Percentiles rank a stretch among this genome's conserved stretches.
phyloP scores from a whole-genome alignment of 176 grass and related monocot species.

The Dendrocalamus sinicus region DNA sequence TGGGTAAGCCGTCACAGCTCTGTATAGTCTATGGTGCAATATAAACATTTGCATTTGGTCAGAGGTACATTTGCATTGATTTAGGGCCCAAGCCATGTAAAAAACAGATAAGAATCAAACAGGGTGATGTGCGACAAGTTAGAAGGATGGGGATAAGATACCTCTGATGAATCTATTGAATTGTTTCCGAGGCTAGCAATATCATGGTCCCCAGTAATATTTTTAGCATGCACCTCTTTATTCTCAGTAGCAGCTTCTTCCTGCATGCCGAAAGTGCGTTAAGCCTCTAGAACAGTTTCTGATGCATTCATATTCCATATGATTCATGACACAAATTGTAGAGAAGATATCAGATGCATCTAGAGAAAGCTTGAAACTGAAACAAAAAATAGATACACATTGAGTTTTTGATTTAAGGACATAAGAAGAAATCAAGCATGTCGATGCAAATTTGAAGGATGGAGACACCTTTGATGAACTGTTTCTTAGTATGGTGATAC shows the following conservation, averaged over 20 bases:
- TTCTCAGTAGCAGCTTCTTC: conserved; percentile 37
- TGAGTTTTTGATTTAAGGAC: not conserved
- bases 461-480: no score
- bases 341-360: not conserved
- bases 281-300: not conserved
- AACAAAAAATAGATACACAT: not conserved
- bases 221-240: conserved; percentile 22
- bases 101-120: conserved; percentile 6
- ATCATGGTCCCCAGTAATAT: not conserved
- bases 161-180: not conserved
- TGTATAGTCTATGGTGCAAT: not conserved
- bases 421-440: not conserved
- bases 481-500: no score
- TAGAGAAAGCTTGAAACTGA: not conserved
- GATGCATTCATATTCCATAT: not conserved
- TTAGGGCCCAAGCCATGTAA: not conserved
- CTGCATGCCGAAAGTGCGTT: conserved; percentile 13
- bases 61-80: not conserved
- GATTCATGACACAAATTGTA: not conserved
- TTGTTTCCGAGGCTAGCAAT: not conserved
- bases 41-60: not conserved
- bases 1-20: not conserved
- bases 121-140: not conserved
- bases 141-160: not conserved
- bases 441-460: not conserved